These are phyloP conservation scores for Podila epigama DNA, from an alignment of 192 early-diverging fungal species.

Conservation along the genomic window DNA sequence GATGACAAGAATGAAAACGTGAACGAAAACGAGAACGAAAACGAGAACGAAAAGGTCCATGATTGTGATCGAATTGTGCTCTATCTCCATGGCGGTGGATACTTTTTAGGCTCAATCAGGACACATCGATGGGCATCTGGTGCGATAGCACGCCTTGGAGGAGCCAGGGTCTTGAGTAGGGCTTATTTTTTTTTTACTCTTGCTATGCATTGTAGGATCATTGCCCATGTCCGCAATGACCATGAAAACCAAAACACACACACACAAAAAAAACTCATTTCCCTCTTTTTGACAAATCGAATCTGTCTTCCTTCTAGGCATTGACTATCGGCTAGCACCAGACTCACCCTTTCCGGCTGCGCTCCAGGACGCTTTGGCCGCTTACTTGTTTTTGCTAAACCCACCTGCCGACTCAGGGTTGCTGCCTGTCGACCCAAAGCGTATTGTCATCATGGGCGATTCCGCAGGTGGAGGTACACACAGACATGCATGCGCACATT, in stretches of 20 bases:
- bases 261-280: too few relatives aligned
- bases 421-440: constrained; percentile 54
- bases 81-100: constrained; percentile 83
- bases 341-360: constrained; percentile 83
- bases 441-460: constrained; percentile 75
- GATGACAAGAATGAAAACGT: too few relatives aligned
- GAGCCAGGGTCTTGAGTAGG: constrained; percentile 48
- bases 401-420: constrained; percentile 57
- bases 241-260: too few relatives aligned
- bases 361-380: constrained; percentile 80
- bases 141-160: constrained; percentile 58
- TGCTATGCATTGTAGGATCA: not conserved
- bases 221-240: not conserved
- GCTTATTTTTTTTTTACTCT: not conserved
- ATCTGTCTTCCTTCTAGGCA: constrained; percentile 2
- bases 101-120: constrained; percentile 56
- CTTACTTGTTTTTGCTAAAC: constrained; percentile 73
- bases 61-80: constrained; percentile 72
- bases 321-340: constrained; percentile 87
- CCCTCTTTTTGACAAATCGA: not conserved
- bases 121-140: constrained; percentile 54
- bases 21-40: constrained; percentile 31
- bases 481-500: too few relatives aligned
- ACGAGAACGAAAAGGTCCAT: too few relatives aligned
- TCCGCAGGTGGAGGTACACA: constrained; percentile 71